Conservation (phyloP, 192 early-diverging fungal genomes). For the Phycomyces nitens region DNA sequence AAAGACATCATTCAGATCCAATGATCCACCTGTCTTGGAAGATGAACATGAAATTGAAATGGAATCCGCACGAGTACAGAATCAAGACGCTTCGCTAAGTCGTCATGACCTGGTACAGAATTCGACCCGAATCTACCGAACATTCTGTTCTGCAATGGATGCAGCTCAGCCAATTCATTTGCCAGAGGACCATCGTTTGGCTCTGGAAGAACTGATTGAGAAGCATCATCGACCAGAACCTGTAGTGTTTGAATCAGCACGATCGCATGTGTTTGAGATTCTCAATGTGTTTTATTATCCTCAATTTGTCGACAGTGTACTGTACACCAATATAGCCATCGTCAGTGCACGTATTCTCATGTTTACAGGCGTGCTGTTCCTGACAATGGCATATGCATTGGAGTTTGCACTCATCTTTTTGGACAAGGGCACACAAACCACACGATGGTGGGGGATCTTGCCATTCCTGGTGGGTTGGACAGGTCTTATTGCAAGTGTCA, state of each 20-base stretch:
- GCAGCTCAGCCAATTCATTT: constrained; percentile 30
- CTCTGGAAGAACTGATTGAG: constrained; percentile 36
- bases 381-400: constrained; percentile 32
- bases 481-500: constrained; percentile 28
- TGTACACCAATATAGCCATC: constrained; percentile 37
- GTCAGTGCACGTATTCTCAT: constrained; percentile 18
- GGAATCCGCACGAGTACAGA: too few relatives aligned
- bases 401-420: constrained; percentile 41
- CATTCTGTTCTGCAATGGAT: constrained; percentile 28
- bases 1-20: too few relatives aligned
- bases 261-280: constrained; percentile 40
- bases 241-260: constrained; percentile 41
- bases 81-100: constrained; percentile 1
- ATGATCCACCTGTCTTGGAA: too few relatives aligned
- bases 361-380: constrained; percentile 18
- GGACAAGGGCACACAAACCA: constrained; percentile 18
- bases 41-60: too few relatives aligned
- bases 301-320: constrained; percentile 34
- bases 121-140: constrained; percentile 29
- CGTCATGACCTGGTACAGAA: constrained; percentile 35
- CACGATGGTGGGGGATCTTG: constrained; percentile 30
- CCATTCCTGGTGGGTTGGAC: constrained; percentile 38
- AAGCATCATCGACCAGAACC: constrained; percentile 41
- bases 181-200: constrained; percentile 37
- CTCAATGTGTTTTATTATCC: constrained; percentile 44